These are phyloP conservation scores for Agaricales sp. DNA, from an alignment of 1,284 basidiomycete genomes.

Conservation along the genomic window DNA sequence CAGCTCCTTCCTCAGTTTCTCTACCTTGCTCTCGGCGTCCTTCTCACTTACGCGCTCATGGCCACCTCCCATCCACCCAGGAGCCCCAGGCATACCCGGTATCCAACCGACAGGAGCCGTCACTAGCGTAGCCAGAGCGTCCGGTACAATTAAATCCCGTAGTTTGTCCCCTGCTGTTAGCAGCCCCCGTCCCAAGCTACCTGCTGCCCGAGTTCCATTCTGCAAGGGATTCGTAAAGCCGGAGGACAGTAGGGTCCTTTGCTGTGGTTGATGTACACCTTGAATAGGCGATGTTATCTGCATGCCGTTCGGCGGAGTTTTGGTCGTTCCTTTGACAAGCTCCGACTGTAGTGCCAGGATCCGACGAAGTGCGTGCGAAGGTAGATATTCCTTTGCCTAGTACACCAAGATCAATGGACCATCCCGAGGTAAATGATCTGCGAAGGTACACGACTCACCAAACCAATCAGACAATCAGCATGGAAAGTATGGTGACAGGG, in stretches of 20 bases:
- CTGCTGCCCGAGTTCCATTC: slow-evolving; percentile 48
- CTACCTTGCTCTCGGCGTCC: slow-evolving; percentile 49
- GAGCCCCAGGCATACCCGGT: slow-evolving; percentile 33
- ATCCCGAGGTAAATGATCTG: slow-evolving; percentile 3
- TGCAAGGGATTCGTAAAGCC: slow-evolving; percentile 54
- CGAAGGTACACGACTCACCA: slow-evolving; percentile 45
- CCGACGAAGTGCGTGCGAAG: slow-evolving; percentile 69
- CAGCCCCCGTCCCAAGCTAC: slow-evolving; percentile 68
- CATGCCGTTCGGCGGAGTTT: slow-evolving; percentile 17
- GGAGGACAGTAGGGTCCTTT: slow-evolving; percentile 62
- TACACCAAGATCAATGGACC: slow-evolving; percentile 9
- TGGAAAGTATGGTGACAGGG: slow-evolving; percentile 96
- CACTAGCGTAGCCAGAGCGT: slow-evolving; percentile 72
- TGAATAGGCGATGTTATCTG: slow-evolving; percentile 11
- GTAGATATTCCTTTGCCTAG: slow-evolving; percentile 85
- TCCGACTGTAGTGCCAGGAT: slow-evolving; percentile 81
- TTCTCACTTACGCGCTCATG: slow-evolving; percentile 36
- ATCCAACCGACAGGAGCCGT: slow-evolving; percentile 57
- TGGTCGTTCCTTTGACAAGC: slow-evolving; percentile 48
- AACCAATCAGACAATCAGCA: slow-evolving; percentile 85
- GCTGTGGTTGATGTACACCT: slow-evolving; percentile 35
- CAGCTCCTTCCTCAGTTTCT: slow-evolving; percentile 68
- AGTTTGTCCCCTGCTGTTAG: slow-evolving; percentile 83
- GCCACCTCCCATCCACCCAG: slow-evolving; percentile 18
- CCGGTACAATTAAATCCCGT: slow-evolving; percentile 85